These are phyloP conservation scores for Nannizzia gypsea DNA, from an alignment of 2,329 filamentous ascomycete genomes.

Conservation along the genomic window DNA sequence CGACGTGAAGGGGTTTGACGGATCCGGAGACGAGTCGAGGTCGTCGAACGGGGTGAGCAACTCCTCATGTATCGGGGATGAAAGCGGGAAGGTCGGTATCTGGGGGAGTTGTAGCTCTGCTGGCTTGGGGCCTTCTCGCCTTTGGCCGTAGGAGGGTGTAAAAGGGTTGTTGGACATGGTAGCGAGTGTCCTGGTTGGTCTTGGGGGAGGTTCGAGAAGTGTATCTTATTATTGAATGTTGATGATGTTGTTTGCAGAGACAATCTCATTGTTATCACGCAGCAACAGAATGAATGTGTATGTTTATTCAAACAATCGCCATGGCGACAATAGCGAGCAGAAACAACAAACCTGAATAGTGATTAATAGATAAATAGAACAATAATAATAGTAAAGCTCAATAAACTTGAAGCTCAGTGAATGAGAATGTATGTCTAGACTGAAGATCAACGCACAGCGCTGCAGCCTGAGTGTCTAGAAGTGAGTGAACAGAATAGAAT, in stretches of 20 bases:
- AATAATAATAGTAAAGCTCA: neutral
- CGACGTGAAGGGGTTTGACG: slow-evolving; percentile 23
- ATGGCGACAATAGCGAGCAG: neutral
- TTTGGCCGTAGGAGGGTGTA: neutral
- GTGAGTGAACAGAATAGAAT: neutral
- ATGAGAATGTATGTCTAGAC: neutral
- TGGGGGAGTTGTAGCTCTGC: slow-evolving; percentile 17
- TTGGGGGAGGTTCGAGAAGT: neutral
- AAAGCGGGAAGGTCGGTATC: slow-evolving; percentile 31
- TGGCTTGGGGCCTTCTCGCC: neutral
- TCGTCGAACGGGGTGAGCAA: slow-evolving; percentile 28
- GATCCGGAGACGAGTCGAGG: slow-evolving; percentile 18
- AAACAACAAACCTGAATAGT: neutral
- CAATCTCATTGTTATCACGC: neutral
- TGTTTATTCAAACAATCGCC: neutral
- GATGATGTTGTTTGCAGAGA: neutral
- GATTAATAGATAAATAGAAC: neutral
- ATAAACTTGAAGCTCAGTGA: neutral
- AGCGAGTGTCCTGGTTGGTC: neutral
- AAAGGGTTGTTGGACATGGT: slow-evolving; percentile 6
- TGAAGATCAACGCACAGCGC: neutral
- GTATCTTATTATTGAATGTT: neutral
- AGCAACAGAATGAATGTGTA: neutral
- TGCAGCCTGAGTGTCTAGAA: neutral
- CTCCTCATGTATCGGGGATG: slow-evolving; percentile 35